Conservation (phyloP, 495 filamentous ascomycete genomes). For the Amniculicola lignicola region DNA sequence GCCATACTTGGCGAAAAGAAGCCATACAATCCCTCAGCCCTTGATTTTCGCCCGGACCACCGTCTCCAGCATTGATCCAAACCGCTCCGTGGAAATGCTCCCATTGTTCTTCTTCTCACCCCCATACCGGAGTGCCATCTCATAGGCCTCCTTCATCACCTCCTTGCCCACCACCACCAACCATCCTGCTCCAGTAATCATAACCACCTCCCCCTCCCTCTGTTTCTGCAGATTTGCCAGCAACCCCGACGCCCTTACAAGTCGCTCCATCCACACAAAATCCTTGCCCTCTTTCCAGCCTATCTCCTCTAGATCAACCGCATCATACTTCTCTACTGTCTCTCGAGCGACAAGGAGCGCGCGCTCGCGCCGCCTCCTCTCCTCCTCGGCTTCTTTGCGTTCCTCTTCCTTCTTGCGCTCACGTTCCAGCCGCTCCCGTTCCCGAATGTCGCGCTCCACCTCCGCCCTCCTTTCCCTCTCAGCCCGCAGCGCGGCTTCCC, state of each 20-base stretch:
- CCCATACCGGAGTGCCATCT: constrained; percentile 18
- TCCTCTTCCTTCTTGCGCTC: constrained; percentile 38
- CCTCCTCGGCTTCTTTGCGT: constrained; percentile 35
- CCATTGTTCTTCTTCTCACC: constrained; percentile 26
- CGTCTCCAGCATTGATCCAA: constrained; percentile 30
- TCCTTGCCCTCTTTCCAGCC: constrained; percentile 31
- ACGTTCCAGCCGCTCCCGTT: constrained; percentile 35
- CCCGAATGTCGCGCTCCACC: constrained; percentile 43
- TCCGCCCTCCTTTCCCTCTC: constrained; percentile 44
- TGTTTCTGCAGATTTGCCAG: constrained; percentile 19
- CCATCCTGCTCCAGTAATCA: constrained; percentile 40
- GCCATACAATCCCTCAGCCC: constrained; percentile 11
- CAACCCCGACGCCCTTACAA: constrained; percentile 35
- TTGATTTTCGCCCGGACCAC: constrained; percentile 22
- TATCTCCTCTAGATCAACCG: constrained; percentile 35
- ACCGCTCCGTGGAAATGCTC: constrained; percentile 20
- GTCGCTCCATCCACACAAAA: constrained; percentile 37
- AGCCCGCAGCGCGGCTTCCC: constrained; percentile 41
- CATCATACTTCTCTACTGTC: constrained; percentile 33
- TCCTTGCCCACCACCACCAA: constrained; percentile 33
- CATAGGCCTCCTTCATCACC: constrained; percentile 37
- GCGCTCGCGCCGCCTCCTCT: constrained; percentile 37
- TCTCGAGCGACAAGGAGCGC: constrained; percentile 36
- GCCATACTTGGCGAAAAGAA: too few species aligned
- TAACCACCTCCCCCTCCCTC: constrained; percentile 17